These are phyloP conservation scores for Fonsecaea nubica DNA, from an alignment of 2,329 filamentous ascomycete genomes.

Conservation along the genomic window DNA sequence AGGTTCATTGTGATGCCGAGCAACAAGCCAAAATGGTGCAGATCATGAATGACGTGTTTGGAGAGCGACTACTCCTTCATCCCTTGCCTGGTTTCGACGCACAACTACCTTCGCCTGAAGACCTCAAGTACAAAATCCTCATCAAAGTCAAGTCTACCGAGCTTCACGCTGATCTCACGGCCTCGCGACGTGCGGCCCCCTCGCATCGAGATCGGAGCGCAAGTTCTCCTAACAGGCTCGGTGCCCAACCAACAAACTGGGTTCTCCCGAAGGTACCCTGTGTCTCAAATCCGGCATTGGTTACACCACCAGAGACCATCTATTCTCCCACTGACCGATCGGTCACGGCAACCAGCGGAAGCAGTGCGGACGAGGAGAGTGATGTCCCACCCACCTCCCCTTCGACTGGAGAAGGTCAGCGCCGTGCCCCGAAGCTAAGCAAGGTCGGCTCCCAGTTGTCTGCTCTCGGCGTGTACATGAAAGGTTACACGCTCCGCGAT, in stretches of 20 bases:
- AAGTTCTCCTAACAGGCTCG: constrained; percentile 69
- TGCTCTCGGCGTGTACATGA: constrained; percentile 80
- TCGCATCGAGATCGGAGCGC: constrained; percentile 68
- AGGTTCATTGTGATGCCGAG: constrained; percentile 84
- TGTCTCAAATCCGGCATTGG: constrained; percentile 52
- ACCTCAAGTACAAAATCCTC: constrained; percentile 81
- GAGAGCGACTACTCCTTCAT: constrained; percentile 76
- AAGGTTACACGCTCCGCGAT: constrained; percentile 80
- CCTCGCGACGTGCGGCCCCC: constrained; percentile 50
- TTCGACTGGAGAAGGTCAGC: constrained; percentile 65
- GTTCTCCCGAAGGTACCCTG: constrained; percentile 58
- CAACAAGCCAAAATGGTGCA: constrained; percentile 90
- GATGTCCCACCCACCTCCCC: constrained; percentile 61
- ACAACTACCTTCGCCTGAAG: constrained; percentile 81
- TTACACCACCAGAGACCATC: constrained; percentile 56
- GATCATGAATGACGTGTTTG: constrained; percentile 85
- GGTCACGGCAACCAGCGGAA: constrained; percentile 60
- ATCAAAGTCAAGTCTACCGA: constrained; percentile 92
- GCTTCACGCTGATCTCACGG: constrained; percentile 57
- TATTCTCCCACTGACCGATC: constrained; percentile 60
- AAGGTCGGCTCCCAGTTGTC: constrained; percentile 86
- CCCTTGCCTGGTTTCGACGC: constrained; percentile 72
- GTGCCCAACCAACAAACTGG: constrained; percentile 46
- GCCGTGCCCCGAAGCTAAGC: constrained; percentile 69
- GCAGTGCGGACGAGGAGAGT: constrained; percentile 76